phyloP scores from a whole-genome alignment of 805 yeast genomes.

The Candida piceae region DNA sequence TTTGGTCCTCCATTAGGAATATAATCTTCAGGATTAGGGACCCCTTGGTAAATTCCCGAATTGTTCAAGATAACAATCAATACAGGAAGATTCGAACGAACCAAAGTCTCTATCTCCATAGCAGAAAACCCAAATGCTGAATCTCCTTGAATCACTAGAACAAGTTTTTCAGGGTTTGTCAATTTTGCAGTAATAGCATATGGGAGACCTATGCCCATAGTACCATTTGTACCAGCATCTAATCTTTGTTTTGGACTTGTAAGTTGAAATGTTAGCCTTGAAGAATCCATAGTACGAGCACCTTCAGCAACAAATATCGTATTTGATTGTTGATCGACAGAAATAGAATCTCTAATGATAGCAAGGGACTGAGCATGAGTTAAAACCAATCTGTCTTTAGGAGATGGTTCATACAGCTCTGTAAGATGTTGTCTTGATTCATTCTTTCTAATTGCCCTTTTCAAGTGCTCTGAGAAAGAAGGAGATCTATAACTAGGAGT shows the following conservation, averaged over 20 bases:
- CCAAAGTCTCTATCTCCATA: constrained; percentile 68
- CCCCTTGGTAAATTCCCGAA: constrained; percentile 68
- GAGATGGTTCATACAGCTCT: constrained; percentile 22
- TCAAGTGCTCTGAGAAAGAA: constrained; percentile 22
- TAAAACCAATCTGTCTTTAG: constrained; percentile 23
- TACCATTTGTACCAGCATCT: constrained; percentile 74
- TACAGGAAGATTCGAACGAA: constrained; percentile 47
- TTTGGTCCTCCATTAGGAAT: constrained; percentile 12
- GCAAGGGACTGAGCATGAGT: constrained; percentile 54
- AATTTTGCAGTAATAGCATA: constrained; percentile 60
- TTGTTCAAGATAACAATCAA: constrained; percentile 66
- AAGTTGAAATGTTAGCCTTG: constrained; percentile 57
- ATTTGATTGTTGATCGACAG: constrained; percentile 20
- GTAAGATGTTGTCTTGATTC: constrained; percentile 30
- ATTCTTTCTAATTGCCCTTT: constrained; percentile 27
- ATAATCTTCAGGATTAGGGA: constrained; percentile 25
- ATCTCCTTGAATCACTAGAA: constrained; percentile 66
- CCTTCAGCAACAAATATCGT: constrained; percentile 58
- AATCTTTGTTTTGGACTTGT: constrained; percentile 47
- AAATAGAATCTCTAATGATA: constrained; percentile 37
- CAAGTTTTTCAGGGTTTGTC: constrained; percentile 37
- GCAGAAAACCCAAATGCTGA: constrained; percentile 76
- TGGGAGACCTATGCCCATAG: constrained; percentile 74
- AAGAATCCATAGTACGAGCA: constrained; percentile 74
- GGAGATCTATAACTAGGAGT: constrained; percentile 23